These are phyloP conservation scores for Leishmania gerbilli DNA, from an alignment of 208 protist genomes.

Conservation along the genomic window DNA sequence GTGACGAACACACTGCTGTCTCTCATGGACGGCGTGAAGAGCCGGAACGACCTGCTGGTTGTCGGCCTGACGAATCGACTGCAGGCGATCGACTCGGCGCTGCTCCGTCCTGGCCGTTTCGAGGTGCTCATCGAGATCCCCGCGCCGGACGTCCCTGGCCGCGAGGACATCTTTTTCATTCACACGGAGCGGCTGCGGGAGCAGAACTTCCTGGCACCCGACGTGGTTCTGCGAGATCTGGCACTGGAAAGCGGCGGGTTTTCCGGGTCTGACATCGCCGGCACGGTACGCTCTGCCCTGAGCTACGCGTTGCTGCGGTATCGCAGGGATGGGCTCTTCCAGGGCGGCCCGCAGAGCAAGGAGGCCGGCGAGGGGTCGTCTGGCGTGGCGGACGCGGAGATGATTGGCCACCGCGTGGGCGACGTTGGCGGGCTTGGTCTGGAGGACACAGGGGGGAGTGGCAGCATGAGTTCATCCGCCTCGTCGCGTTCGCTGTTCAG, in stretches of 20 bases:
- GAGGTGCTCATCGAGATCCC: slow-evolving; percentile 94
- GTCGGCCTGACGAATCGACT: slow-evolving; percentile 95
- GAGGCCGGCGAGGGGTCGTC: not conserved
- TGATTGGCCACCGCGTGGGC: slow-evolving; percentile 13
- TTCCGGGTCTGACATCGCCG: slow-evolving; percentile 95
- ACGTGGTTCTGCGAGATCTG: slow-evolving; percentile 92
- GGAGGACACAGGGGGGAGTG: not conserved
- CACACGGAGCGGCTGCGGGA: slow-evolving; percentile 91
- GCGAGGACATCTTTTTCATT: slow-evolving; percentile 92
- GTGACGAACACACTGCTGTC: slow-evolving; percentile 98
- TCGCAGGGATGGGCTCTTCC: slow-evolving; percentile 29
- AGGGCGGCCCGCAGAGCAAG: not conserved
- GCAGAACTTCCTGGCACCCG: slow-evolving; percentile 65
- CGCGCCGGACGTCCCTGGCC: slow-evolving; percentile 76
- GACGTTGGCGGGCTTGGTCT: slow-evolving; percentile 10
- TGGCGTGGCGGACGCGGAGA: not conserved
- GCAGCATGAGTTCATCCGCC: not conserved
- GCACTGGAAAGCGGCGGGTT: slow-evolving; percentile 97
- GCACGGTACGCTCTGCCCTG: slow-evolving; percentile 75
- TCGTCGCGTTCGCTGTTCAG: slow-evolving; percentile 1
- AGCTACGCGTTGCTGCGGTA: slow-evolving; percentile 84
- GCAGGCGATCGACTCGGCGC: slow-evolving; percentile 87
- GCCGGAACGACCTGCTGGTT: slow-evolving; percentile 91
- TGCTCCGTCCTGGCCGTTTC: slow-evolving; percentile 94
- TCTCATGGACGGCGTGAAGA: slow-evolving; percentile 94